phyloP scores from a whole-genome alignment of 805 yeast species.

The Kluyveromyces dobzhanskii region DNA sequence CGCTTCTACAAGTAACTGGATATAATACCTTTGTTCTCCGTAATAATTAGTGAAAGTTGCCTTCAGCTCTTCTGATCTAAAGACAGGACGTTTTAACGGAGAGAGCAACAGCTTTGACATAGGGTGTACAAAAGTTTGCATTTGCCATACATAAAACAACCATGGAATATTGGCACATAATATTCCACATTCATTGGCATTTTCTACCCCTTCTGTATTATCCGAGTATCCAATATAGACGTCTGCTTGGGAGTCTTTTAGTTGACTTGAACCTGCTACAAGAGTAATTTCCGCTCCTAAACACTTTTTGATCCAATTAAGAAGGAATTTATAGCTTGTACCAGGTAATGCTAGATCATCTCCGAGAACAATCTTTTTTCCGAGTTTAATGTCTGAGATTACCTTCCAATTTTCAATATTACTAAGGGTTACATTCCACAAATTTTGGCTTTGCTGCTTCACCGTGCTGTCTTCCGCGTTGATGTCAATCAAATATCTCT shows the following conservation, averaged over 20 bases:
- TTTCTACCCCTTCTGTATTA: slow-evolving; percentile 33
- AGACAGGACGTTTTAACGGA: slow-evolving; percentile 46
- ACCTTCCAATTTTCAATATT: not conserved
- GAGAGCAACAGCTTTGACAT: slow-evolving; percentile 50
- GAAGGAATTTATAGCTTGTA: slow-evolving; percentile 5
- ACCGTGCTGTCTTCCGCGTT: slow-evolving; percentile 9
- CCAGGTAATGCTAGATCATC: slow-evolving; percentile 3
- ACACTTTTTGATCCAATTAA: slow-evolving; percentile 11
- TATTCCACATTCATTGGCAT: slow-evolving; percentile 35
- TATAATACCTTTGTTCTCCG: slow-evolving; percentile 74
- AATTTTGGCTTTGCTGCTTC: not conserved
- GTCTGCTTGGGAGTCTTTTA: slow-evolving; percentile 26
- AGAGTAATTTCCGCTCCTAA: slow-evolving; percentile 1
- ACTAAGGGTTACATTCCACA: slow-evolving; percentile 4
- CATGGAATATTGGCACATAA: slow-evolving; percentile 64
- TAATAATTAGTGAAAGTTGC: slow-evolving; percentile 73
- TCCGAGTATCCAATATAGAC: slow-evolving; percentile 58
- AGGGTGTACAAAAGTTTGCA: slow-evolving; percentile 50
- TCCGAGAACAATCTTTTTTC: not conserved
- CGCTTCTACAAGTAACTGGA: slow-evolving; percentile 52
- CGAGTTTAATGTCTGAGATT: not conserved
- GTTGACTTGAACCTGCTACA: slow-evolving; percentile 8
- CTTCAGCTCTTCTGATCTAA: slow-evolving; percentile 44
- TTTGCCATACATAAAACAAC: slow-evolving; percentile 61
- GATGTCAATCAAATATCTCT: slow-evolving; percentile 41